These are phyloP conservation scores for Taphrina communis DNA, from an alignment of 1,139 yeast genomes.

Conservation along the genomic window DNA sequence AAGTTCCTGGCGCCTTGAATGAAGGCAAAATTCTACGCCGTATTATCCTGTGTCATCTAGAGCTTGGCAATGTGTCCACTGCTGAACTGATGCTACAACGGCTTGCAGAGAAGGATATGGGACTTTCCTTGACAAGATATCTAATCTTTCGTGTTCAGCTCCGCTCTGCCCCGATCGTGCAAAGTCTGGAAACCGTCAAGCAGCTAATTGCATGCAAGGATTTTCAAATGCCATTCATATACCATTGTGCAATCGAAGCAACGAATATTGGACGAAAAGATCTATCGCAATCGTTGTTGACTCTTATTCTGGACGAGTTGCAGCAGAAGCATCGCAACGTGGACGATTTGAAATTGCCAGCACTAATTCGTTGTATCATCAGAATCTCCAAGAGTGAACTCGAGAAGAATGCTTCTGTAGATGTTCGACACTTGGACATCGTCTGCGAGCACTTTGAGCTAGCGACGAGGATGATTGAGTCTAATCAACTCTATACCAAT, in stretches of 20 bases:
- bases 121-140: constrained; percentile 43
- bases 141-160: constrained; percentile 41
- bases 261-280: constrained; percentile 42
- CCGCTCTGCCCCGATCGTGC: constrained; percentile 15
- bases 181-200: constrained; percentile 24
- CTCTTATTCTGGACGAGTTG: constrained; percentile 29
- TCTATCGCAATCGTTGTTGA: constrained; percentile 40
- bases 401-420: constrained; percentile 23
- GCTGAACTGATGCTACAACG: constrained; percentile 17
- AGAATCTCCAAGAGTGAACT: constrained; percentile 29
- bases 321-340: constrained; percentile 8
- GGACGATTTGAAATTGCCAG: constrained; percentile 5
- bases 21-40: constrained; percentile 42
- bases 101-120: constrained; percentile 39
- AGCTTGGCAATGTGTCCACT: constrained; percentile 37
- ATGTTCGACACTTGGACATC: constrained; percentile 25
- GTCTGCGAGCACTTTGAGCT: constrained; percentile 43
- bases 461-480: constrained; percentile 25
- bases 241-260: constrained; percentile 45
- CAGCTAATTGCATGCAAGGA: constrained; percentile 21
- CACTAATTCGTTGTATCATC: constrained; percentile 43
- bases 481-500: background rate
- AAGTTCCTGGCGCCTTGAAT: constrained; percentile 39
- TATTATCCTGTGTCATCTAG: constrained; percentile 42
- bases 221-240: constrained; percentile 34